Conservation (phyloP, 208 protist species). For the Trypanosoma conorhini region DNA sequence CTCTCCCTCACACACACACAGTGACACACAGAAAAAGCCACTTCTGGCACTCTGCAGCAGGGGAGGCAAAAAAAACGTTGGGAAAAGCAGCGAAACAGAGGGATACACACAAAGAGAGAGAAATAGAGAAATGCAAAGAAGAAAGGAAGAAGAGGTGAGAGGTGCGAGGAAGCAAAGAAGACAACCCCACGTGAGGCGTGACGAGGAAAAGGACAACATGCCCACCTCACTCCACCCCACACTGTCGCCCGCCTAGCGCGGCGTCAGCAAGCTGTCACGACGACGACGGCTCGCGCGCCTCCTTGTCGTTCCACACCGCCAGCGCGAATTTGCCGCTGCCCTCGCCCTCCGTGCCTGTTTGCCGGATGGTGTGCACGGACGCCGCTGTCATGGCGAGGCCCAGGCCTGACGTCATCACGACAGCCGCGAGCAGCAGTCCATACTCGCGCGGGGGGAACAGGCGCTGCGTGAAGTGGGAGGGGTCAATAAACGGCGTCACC, state of each 20-base stretch:
- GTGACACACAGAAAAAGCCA: not conserved
- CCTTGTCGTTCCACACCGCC: not conserved
- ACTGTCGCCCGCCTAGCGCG: no score
- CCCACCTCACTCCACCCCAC: not conserved
- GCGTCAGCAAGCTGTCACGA: no score
- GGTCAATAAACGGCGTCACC: slow-evolving; percentile 79
- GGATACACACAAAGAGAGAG: not conserved
- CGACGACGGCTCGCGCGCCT: not conserved
- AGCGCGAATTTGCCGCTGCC: not conserved
- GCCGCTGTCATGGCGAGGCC: slow-evolving; percentile 43
- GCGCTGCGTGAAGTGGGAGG: slow-evolving; percentile 72
- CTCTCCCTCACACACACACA: no score
- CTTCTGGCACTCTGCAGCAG: not conserved
- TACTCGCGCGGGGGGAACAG: slow-evolving; percentile 81
- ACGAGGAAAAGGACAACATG: not conserved
- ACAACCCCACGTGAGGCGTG: not conserved
- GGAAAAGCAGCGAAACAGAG: not conserved
- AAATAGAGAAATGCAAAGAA: not conserved
- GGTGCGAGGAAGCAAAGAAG: not conserved
- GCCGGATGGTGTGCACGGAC: slow-evolving; percentile 63
- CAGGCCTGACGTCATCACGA: slow-evolving; percentile 48
- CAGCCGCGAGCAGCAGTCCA: slow-evolving; percentile 56
- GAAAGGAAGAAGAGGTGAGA: not conserved
- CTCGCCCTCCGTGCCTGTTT: slow-evolving; percentile 34
- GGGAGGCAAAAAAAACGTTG: not conserved